Conservation (phyloP, 306 rosid species). For the Ormosia emarginata region DNA sequence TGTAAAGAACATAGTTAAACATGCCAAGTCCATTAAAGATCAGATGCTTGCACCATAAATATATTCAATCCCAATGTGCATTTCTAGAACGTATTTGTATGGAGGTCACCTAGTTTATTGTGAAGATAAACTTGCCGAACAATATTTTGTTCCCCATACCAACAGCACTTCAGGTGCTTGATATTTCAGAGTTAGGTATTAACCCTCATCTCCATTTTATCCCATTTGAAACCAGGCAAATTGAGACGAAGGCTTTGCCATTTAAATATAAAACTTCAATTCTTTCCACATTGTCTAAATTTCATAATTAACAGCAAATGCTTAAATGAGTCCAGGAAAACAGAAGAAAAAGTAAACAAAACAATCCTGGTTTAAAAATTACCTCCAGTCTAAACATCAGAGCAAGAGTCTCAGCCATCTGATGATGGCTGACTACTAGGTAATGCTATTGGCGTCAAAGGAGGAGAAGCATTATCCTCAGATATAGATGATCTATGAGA, state of each 20-base stretch:
- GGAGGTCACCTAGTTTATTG: constrained; percentile 10
- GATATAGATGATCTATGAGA: constrained; percentile 37
- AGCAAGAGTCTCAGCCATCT: constrained; percentile 35
- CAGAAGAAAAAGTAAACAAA: background rate
- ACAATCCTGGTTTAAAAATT: constrained; percentile 20
- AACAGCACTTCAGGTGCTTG: constrained; percentile 2
- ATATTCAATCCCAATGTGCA: background rate
- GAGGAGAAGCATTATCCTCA: constrained; percentile 56
- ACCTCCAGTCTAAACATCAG: constrained; percentile 54
- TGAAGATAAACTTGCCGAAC: constrained; percentile 12
- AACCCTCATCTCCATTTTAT: constrained; percentile 22
- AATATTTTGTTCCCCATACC: background rate
- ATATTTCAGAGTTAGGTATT: background rate
- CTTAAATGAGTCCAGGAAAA: constrained; percentile 9
- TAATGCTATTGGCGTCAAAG: constrained; percentile 59
- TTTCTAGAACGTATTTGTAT: background rate
- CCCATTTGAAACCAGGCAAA: constrained; percentile 10
- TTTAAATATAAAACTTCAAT: background rate
- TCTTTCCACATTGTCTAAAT: background rate
- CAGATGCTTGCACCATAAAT: background rate
- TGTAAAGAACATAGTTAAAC: background rate
- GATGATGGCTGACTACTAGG: constrained; percentile 44
- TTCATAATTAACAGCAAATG: background rate
- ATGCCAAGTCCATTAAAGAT: background rate
- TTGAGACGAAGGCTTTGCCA: background rate